Percentiles rank a stretch among this genome's conserved stretches.
Evolutionary conservation across 139 green algal genomes (phyloP).

Genomic region (Microglena sp.): DNA sequence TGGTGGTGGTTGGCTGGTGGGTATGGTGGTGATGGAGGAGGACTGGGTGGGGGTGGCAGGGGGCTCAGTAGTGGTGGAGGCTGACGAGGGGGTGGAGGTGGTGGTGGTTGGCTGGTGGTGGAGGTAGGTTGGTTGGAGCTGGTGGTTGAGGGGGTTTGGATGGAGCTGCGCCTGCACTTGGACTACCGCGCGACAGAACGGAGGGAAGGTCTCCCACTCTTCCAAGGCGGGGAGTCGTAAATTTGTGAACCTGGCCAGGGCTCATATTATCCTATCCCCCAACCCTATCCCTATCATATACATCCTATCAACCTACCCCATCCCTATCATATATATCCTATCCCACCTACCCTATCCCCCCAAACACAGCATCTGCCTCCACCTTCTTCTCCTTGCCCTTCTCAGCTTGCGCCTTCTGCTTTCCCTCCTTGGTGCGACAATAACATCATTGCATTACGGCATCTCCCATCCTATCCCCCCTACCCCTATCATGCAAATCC

Average conservation of each 20-base stretch:
- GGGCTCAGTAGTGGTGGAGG: too few relatives aligned
- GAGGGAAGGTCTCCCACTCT: neutral
- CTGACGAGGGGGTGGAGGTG: too few relatives aligned
- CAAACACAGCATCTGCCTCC: constrained; percentile 30
- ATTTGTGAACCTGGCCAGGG: neutral
- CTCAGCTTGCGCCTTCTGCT: constrained; percentile 41
- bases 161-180: neutral
- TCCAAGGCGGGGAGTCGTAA: neutral
- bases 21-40: too few relatives aligned
- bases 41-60: too few relatives aligned
- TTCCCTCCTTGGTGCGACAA: constrained; percentile 41
- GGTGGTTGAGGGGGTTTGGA: neutral
- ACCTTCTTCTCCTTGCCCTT: constrained; percentile 55
- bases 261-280: neutral
- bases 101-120: too few relatives aligned
- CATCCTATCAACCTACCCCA: neutral
- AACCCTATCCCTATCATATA: neutral
- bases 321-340: neutral
- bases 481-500: neutral
- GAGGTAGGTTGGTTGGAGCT: neutral
- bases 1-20: too few relatives aligned
- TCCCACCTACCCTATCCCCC: too few relatives aligned
- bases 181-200: neutral
- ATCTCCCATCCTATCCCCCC: neutral
- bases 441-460: neutral